A percentile compares a stretch with the other conserved stretches of the same genome.
Evolutionary conservation across 2,329 filamentous ascomycete genomes (phyloP).

Genomic region (Cryoendolithus antarcticus): DNA sequence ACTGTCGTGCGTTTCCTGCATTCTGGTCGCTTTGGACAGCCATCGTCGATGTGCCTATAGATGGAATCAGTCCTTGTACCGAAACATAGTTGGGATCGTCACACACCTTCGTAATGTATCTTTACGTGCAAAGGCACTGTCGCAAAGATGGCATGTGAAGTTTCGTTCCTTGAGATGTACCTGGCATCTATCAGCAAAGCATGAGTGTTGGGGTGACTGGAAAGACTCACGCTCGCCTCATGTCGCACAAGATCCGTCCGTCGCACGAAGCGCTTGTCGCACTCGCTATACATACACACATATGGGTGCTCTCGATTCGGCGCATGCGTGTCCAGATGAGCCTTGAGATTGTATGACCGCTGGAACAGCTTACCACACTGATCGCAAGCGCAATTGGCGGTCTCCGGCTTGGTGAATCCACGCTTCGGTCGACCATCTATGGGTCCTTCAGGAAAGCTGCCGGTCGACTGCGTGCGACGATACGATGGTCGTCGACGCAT

Average conservation of each 20-base stretch:
- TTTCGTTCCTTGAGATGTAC: constrained; percentile 65
- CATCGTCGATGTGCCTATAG: constrained; percentile 61
- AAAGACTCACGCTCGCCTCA: constrained; percentile 36
- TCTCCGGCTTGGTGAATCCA: constrained; percentile 41
- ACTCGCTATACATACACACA: constrained; percentile 51
- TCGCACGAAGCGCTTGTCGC: constrained; percentile 65
- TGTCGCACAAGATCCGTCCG: constrained; percentile 63
- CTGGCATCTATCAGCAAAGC: constrained; percentile 19
- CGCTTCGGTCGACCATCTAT: constrained; percentile 12
- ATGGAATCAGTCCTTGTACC: not conserved
- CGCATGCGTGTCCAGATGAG: constrained; percentile 75
- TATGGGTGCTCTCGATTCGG: constrained; percentile 59
- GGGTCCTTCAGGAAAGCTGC: not conserved
- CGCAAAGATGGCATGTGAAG: constrained; percentile 59
- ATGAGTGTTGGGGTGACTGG: constrained; percentile 38
- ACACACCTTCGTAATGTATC: constrained; percentile 50
- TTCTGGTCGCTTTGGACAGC: constrained; percentile 51
- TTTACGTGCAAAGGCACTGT: constrained; percentile 61
- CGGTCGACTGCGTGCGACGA: not conserved
- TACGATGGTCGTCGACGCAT: not conserved
- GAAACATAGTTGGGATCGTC: not conserved
- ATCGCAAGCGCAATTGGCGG: constrained; percentile 60
- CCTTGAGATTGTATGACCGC: constrained; percentile 74
- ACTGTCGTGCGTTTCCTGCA: constrained; percentile 11
- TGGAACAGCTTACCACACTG: constrained; percentile 71